Conservation (phyloP, 129 eudicot species). For the Dittrichia graveolens region DNA sequence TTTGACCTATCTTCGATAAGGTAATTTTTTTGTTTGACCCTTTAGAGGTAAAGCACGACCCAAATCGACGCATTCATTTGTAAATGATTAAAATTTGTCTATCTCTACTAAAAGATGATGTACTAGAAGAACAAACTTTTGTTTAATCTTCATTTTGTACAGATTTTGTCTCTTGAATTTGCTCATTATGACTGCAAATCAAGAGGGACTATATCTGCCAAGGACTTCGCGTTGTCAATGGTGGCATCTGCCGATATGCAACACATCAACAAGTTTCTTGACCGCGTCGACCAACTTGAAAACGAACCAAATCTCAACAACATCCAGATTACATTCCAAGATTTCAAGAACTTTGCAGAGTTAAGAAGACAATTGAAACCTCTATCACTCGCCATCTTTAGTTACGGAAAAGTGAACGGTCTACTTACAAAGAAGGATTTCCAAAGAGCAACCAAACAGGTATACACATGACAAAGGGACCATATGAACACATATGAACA, state of each 20-base stretch:
- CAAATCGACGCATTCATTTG: background rate
- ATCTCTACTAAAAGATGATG: background rate
- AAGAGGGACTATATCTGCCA: constrained; percentile 80
- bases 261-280: constrained; percentile 74
- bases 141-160: constrained; percentile 13
- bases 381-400: constrained; percentile 75
- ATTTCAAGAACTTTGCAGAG: constrained; percentile 70
- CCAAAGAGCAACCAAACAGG: constrained; percentile 70
- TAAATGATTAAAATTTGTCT: background rate
- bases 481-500: background rate
- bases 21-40: background rate
- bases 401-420: constrained; percentile 78
- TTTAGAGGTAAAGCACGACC: background rate
- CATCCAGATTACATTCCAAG: constrained; percentile 62
- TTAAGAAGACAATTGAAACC: constrained; percentile 63
- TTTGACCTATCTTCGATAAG: background rate
- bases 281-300: constrained; percentile 54
- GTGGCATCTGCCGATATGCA: constrained; percentile 91
- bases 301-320: constrained; percentile 54
- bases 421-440: constrained; percentile 76
- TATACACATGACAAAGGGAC: background rate
- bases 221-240: constrained; percentile 88
- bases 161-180: constrained; percentile 83
- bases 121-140: background rate
- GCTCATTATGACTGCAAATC: constrained; percentile 79